phyloP scores from a whole-genome alignment of 345 rosid species.

The Chamaenerion angustifolium region DNA sequence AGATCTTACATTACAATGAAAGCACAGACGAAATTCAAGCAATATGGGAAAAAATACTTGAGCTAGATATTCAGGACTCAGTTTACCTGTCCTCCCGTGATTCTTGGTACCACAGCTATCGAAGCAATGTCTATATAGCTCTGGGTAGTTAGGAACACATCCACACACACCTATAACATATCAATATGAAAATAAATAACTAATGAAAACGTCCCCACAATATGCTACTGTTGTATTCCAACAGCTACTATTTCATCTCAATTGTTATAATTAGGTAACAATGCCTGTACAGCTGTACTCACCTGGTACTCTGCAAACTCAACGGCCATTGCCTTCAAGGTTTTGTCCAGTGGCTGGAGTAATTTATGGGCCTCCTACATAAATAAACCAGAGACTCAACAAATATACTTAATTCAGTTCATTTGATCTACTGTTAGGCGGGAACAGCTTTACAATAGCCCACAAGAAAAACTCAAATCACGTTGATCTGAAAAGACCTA shows the following conservation, averaged over 20 bases:
- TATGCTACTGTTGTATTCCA: no score
- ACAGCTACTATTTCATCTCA: no score
- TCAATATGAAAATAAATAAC: constrained; percentile 4
- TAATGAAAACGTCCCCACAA: no score
- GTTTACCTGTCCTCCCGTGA: constrained; percentile 91
- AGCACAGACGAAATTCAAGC: background rate
- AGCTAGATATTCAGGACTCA: background rate
- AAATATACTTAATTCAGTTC: no score
- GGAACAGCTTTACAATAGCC: no score
- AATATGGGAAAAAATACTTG: background rate
- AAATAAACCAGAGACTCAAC: no score
- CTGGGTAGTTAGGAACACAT: constrained; percentile 79
- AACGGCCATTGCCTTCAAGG: constrained; percentile 84
- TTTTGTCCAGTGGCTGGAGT: constrained; percentile 88
- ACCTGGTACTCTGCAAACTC: constrained; percentile 99
- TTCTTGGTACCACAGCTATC: constrained; percentile 73
- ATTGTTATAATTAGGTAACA: no score
- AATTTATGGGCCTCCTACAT: constrained; percentile 88
- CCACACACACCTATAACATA: constrained; percentile 79
- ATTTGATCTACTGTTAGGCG: no score
- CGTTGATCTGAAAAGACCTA: no score
- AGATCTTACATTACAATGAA: no score
- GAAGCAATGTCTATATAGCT: constrained; percentile 86
- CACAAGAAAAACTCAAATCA: no score
- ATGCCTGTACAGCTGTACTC: background rate